phyloP scores from a whole-genome alignment of 345 rosid genomes.

The Eucalyptus victrix region DNA sequence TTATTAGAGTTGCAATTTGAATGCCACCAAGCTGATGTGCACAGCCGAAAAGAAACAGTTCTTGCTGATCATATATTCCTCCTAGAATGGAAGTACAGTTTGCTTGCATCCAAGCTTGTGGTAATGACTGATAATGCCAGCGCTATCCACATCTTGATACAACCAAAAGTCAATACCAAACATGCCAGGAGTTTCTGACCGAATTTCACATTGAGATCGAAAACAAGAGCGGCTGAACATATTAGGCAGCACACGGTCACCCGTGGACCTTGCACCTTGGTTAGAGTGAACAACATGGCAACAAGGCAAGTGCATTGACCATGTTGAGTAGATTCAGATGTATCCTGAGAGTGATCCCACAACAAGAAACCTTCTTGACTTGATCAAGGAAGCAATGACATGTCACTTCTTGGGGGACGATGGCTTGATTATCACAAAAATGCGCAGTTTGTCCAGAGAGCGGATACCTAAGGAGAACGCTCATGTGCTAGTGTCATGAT shows the following conservation, averaged over 20 bases:
- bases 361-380: background rate
- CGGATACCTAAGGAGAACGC: background rate
- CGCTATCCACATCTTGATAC: background rate
- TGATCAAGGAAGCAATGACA: background rate
- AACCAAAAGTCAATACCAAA: background rate
- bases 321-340: background rate
- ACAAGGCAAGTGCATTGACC: background rate
- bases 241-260: background rate
- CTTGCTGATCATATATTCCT: background rate
- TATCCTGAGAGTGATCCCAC: background rate
- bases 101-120: background rate
- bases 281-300: background rate
- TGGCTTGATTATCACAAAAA: background rate
- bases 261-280: background rate
- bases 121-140: background rate
- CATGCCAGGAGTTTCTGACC: background rate
- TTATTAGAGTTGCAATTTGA: no score
- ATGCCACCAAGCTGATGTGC: background rate
- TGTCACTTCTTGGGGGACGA: background rate
- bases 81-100: background rate
- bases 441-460: background rate
- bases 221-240: background rate
- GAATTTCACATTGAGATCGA: background rate
- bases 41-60: background rate
- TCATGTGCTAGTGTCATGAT: background rate